Conservation (phyloP, 2,329 filamentous ascomycete species). For the Cercospora sojina region DNA sequence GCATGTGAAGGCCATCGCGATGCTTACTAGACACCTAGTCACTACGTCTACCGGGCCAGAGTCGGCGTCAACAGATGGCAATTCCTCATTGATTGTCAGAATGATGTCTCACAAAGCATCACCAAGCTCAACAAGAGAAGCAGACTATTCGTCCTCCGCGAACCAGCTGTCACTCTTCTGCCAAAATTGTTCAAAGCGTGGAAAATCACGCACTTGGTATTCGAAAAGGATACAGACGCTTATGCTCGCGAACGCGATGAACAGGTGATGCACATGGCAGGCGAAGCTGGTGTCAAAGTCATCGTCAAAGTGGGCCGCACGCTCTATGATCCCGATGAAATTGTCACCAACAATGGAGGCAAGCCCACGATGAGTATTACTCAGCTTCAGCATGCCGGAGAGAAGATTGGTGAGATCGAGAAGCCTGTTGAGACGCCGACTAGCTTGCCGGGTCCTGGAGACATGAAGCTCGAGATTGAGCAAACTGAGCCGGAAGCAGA, state of each 20-base stretch:
- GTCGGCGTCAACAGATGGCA: constrained; percentile 74
- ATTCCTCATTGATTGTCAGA: constrained; percentile 72
- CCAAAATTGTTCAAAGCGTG: constrained; percentile 72
- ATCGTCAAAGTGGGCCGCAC: constrained; percentile 65
- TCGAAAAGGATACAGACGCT: constrained; percentile 75
- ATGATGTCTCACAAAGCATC: constrained; percentile 66
- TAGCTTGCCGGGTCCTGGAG: constrained; percentile 63
- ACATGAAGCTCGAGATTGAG: constrained; percentile 59
- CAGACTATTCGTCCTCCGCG: constrained; percentile 69
- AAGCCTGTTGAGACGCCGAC: constrained; percentile 61
- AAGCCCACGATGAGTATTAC: constrained; percentile 73
- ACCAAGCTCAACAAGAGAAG: constrained; percentile 68
- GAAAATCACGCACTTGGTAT: constrained; percentile 73
- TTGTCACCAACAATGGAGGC: constrained; percentile 64
- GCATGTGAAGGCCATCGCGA: not conserved
- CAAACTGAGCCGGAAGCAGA: constrained; percentile 52
- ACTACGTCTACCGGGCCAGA: constrained; percentile 72
- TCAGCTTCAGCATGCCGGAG: constrained; percentile 62
- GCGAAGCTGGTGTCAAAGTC: constrained; percentile 65
- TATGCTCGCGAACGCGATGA: constrained; percentile 67
- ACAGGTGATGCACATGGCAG: constrained; percentile 58
- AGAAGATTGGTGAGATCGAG: constrained; percentile 62
- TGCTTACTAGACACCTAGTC: constrained; percentile 50
- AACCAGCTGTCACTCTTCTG: constrained; percentile 68
- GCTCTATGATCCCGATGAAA: constrained; percentile 69